phyloP scores from a whole-genome alignment of 192 early-diverging fungal species.

The Coemansia sp. region DNA sequence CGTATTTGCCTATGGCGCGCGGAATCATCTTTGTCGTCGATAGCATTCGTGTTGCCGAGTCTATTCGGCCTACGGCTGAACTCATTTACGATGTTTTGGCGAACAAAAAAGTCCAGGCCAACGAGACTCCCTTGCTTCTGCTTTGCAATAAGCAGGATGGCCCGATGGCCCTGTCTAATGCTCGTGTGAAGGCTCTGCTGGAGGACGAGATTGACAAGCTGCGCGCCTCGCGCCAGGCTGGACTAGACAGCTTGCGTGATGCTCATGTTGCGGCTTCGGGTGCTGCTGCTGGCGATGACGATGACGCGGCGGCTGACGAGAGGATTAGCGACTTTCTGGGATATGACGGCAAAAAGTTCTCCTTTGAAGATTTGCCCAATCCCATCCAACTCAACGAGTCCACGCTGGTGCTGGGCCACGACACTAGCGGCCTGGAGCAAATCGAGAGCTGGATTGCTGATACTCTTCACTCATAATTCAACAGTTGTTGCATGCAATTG shows the following conservation, averaged over 20 bases:
- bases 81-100: slow-evolving; percentile 80
- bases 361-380: slow-evolving; percentile 79
- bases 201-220: slow-evolving; percentile 73
- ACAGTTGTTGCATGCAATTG: not conserved
- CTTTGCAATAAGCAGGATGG: slow-evolving; percentile 86
- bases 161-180: slow-evolving; percentile 64
- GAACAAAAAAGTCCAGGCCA: slow-evolving; percentile 58
- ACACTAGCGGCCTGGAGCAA: slow-evolving; percentile 58
- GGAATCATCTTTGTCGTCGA: slow-evolving; percentile 82
- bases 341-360: slow-evolving; percentile 77
- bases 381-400: slow-evolving; percentile 65
- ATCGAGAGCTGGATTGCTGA: slow-evolving; percentile 65
- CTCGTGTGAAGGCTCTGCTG: slow-evolving; percentile 64
- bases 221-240: slow-evolving; percentile 28
- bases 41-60: slow-evolving; percentile 57
- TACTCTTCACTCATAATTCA: slow-evolving; percentile 16
- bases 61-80: slow-evolving; percentile 68
- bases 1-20: slow-evolving; percentile 66
- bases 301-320: slow-evolving; percentile 57
- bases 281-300: slow-evolving; percentile 17
- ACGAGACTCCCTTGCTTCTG: slow-evolving; percentile 66
- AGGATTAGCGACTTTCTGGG: slow-evolving; percentile 71
- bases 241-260: slow-evolving; percentile 24
- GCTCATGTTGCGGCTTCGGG: not conserved
- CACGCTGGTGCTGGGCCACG: slow-evolving; percentile 54